Evolutionary conservation across 345 rosid genomes (phyloP), one percentile per base, ranked within the genome.

Genomic region (Gossypioides kirkii): DNA sequence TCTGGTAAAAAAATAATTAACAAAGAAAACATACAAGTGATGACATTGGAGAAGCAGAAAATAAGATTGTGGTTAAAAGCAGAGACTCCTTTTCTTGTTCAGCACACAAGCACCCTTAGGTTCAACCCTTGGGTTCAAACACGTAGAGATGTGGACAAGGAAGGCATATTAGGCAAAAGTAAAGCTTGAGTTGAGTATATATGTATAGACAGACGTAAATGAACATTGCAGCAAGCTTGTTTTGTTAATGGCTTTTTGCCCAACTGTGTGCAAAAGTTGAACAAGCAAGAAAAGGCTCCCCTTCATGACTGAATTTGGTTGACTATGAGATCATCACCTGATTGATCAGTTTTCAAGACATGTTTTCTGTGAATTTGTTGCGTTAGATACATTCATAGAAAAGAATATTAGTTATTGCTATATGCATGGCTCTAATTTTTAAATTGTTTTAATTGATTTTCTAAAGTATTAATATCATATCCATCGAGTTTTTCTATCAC

Each of bases 211-310:
- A 79, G 72, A 70, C 86, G 83, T 85, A 56, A 73, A 80, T 81
- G 82, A 85, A 89, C 68, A 80, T 73, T 60, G 82, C 84, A 78
- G 90, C 84, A 84, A 83, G 70, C 70, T 76, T 20, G 45, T 54
- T 14, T 75, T 74, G 71, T 63, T 75, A 74, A 80, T 89, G 90
- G 87, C 56, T 28, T 78, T 77, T 71, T 66, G 89, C 94, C 97
- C 59, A 91, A 85, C 85, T 80, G 26, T 82, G 11, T 63, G 81
- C 80, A 71, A 45, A 55, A 72, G 62, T 75, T 77, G 83, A 74
- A 52, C 61, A 49, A 38, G 23, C 47, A 70, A n/a, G 56, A 69
- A 82, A 56, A 52, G 50, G 67, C 41, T 47, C 38, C 38, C 7
- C 7, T 32, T 32, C 38, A 5, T 32, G 38, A 32, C 2, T 59